A percentile compares a stretch with the other conserved stretches of the same genome.
Evolutionary conservation across 352 stramenopile genomes (phyloP).

Genomic region (Plasmopara muralis): DNA sequence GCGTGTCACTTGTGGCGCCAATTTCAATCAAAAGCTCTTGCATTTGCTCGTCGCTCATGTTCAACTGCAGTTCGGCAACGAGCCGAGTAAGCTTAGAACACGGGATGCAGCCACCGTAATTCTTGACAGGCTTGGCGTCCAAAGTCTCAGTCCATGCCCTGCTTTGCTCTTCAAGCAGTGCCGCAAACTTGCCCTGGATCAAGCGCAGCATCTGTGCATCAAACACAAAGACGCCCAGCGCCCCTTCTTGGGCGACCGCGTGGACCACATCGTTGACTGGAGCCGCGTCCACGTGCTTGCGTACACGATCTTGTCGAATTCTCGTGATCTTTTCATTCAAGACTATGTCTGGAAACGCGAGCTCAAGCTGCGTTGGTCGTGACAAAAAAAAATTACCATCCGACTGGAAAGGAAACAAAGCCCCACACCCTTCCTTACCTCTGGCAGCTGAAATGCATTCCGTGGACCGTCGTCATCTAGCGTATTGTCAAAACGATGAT

Average conservation of each 20-base stretch:
- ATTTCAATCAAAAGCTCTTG: slow-evolving; percentile 62
- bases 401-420: not conserved
- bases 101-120: slow-evolving; percentile 33
- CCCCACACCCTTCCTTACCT: slow-evolving; percentile 21
- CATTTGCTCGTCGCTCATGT: slow-evolving; percentile 37
- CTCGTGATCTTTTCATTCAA: slow-evolving; percentile 62
- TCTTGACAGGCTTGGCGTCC: too few species aligned
- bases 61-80: slow-evolving; percentile 34
- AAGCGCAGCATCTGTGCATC: slow-evolving; percentile 46
- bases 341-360: slow-evolving; percentile 64
- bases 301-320: slow-evolving; percentile 60
- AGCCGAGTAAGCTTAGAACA: slow-evolving; percentile 41
- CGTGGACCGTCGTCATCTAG: too few species aligned
- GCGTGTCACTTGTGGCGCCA: slow-evolving; percentile 50
- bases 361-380: slow-evolving; percentile 39
- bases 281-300: slow-evolving; percentile 30
- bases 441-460: slow-evolving; percentile 52
- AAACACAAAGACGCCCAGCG: slow-evolving; percentile 42
- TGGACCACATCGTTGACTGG: slow-evolving; percentile 18
- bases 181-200: slow-evolving; percentile 51
- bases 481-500: slow-evolving; percentile 26
- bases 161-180: slow-evolving; percentile 26
- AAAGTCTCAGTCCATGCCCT: slow-evolving; percentile 1
- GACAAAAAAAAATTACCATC: not conserved
- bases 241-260: slow-evolving; percentile 8